phyloP scores from a whole-genome alignment of 2,329 filamentous ascomycete genomes.

The Talaromyces rugulosus region DNA sequence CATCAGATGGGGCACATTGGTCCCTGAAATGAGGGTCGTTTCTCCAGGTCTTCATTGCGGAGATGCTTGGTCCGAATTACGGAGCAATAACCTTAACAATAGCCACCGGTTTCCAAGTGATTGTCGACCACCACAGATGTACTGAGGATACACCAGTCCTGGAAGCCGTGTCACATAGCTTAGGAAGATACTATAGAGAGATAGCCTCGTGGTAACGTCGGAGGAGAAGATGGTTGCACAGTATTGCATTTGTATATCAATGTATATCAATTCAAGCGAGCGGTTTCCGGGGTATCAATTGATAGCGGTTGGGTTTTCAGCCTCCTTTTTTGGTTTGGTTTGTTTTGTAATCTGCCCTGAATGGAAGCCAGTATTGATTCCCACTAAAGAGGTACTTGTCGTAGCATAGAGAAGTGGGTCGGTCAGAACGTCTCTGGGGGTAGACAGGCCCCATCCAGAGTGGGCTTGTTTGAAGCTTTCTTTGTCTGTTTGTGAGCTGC shows the following conservation, averaged over 20 bases:
- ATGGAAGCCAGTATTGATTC: neutral
- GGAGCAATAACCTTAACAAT: neutral
- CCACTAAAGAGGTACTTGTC: neutral
- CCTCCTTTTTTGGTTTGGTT: neutral
- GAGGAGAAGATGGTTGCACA: neutral
- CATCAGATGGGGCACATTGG: neutral
- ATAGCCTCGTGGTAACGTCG: neutral
- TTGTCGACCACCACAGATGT: neutral
- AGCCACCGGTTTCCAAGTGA: neutral
- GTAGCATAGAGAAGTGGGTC: neutral
- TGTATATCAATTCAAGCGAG: neutral
- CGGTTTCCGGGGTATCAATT: neutral
- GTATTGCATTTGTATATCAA: neutral
- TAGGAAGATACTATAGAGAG: neutral
- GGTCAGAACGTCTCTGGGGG: neutral
- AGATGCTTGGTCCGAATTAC: neutral
- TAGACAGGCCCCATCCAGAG: neutral
- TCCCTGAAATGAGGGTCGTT: neutral
- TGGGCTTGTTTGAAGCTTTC: neutral
- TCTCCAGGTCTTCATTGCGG: neutral
- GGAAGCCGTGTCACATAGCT: neutral
- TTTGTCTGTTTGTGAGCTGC: neutral
- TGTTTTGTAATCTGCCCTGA: neutral
- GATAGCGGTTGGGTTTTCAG: neutral
- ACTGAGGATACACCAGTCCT: neutral